phyloP scores from a whole-genome alignment of 768 basidiomycete genomes.

The Calvatia gigantea region DNA sequence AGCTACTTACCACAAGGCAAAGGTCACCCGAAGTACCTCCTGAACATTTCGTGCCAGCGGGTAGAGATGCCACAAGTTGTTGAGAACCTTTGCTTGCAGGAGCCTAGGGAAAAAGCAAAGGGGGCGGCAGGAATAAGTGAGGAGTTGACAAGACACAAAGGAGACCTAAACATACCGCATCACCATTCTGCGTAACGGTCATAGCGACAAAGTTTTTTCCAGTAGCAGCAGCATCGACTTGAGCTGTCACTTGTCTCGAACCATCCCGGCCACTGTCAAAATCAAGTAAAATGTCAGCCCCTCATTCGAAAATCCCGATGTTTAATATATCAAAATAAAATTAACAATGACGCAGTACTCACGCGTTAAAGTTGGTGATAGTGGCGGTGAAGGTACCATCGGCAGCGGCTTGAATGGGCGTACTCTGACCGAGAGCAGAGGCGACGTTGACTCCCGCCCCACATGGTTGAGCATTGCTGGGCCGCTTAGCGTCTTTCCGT shows the following conservation, averaged over 20 bases:
- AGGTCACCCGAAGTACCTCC: slow-evolving; percentile 41
- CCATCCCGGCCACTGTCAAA: slow-evolving; percentile 34
- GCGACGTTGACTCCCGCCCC: slow-evolving; percentile 38
- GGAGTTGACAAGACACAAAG: background rate
- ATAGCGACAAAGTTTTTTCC: slow-evolving; percentile 32
- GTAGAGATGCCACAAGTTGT: slow-evolving; percentile 39
- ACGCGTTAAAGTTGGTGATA: slow-evolving; percentile 47
- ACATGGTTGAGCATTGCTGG: slow-evolving; percentile 32
- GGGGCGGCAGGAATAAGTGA: background rate
- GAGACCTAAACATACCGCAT: slow-evolving; percentile 31
- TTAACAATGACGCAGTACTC: slow-evolving; percentile 13
- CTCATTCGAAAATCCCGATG: background rate
- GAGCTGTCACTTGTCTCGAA: slow-evolving; percentile 41
- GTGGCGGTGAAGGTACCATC: slow-evolving; percentile 39
- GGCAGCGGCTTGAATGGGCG: slow-evolving; percentile 31
- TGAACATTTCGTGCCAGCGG: slow-evolving; percentile 45
- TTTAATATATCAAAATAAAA: background rate
- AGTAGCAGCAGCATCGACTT: slow-evolving; percentile 43
- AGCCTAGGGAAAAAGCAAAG: slow-evolving; percentile 23
- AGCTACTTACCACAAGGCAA: slow-evolving; percentile 45
- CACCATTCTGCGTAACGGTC: slow-evolving; percentile 43
- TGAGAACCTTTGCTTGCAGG: slow-evolving; percentile 35
- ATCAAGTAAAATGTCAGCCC: background rate
- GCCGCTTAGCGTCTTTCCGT: slow-evolving; percentile 31
- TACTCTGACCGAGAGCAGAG: slow-evolving; percentile 33